Conservation (phyloP, 2,329 filamentous ascomycete genomes). For the Exophiala bonariae region DNA sequence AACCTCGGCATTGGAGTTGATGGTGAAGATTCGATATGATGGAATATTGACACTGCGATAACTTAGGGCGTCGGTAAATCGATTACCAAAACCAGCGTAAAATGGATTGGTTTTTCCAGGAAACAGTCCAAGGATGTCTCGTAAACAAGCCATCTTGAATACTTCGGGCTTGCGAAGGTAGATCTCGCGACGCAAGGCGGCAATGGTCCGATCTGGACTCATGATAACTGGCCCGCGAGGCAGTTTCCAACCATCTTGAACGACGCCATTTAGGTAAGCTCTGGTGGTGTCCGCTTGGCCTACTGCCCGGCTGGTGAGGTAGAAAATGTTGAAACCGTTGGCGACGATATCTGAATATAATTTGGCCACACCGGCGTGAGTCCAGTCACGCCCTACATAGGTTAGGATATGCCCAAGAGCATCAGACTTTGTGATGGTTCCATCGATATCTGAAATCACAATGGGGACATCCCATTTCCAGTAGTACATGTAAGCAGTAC, state of each 20-base stretch:
- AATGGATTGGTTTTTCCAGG: constrained; percentile 77
- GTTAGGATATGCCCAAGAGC: constrained; percentile 91
- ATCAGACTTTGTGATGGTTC: constrained; percentile 97
- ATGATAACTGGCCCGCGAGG: constrained; percentile 92
- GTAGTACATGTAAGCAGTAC: constrained; percentile 87
- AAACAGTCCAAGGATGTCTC: constrained; percentile 90
- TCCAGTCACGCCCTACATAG: constrained; percentile 98
- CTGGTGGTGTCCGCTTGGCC: constrained; percentile 85
- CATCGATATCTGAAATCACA: constrained; percentile 97
- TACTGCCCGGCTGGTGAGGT: constrained; percentile 89
- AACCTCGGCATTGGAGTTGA: constrained; percentile 96
- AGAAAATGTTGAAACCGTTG: constrained; percentile 99
- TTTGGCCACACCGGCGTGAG: constrained; percentile 93
- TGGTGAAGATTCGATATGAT: constrained; percentile 91
- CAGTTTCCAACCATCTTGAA: constrained; percentile 81
- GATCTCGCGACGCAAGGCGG: constrained; percentile 85
- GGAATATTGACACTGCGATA: constrained; percentile 97
- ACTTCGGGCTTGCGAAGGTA: constrained; percentile 96
- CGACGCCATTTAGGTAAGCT: constrained; percentile 82
- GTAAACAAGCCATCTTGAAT: constrained; percentile 98
- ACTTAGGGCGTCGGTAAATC: constrained; percentile 91
- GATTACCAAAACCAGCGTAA: constrained; percentile 95
- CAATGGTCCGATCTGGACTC: constrained; percentile 91
- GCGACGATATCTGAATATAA: constrained; percentile 92
- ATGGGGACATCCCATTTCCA: constrained; percentile 92